phyloP scores from a whole-genome alignment of 2,329 filamentous ascomycete genomes.

The Cryphonectria parasitica region DNA sequence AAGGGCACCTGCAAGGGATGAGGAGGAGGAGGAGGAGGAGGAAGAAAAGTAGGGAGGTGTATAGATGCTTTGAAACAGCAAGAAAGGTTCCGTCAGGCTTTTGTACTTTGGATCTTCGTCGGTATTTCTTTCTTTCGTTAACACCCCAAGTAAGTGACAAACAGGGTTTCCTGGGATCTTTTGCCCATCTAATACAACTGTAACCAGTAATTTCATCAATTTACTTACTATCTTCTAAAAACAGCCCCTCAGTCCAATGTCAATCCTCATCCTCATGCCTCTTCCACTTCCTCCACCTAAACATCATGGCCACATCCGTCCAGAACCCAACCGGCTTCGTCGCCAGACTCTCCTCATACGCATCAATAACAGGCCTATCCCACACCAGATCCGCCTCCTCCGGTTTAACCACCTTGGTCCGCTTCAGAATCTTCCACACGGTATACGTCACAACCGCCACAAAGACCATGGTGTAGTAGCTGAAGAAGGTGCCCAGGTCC shows the following conservation, averaged over 20 bases:
- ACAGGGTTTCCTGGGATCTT: no score
- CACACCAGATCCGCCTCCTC: conserved; percentile 41
- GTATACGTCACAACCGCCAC: conserved; percentile 56
- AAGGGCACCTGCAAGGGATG: background rate
- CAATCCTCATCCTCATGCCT: conserved; percentile 25
- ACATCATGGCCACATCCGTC: conserved; percentile 54
- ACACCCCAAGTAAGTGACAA: no score
- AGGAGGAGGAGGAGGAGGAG: background rate
- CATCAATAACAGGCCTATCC: conserved; percentile 34
- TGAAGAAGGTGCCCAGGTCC: conserved; percentile 41
- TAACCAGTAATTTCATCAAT: no score
- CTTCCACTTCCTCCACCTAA: conserved; percentile 42
- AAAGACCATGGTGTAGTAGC: conserved; percentile 61
- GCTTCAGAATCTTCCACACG: conserved; percentile 67
- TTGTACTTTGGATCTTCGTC: no score
- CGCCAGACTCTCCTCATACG: conserved; percentile 57
- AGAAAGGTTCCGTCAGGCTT: no score
- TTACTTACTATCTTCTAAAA: background rate
- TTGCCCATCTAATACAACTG: no score
- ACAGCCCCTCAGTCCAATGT: conserved; percentile 12
- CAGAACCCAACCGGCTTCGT: conserved; percentile 57
- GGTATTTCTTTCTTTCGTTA: no score
- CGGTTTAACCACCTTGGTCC: conserved; percentile 57
- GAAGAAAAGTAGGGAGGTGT: background rate
- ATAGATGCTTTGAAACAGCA: background rate